These are phyloP conservation scores for Neonectria faginata DNA, from an alignment of 2,329 filamentous ascomycete genomes.

Conservation along the genomic window DNA sequence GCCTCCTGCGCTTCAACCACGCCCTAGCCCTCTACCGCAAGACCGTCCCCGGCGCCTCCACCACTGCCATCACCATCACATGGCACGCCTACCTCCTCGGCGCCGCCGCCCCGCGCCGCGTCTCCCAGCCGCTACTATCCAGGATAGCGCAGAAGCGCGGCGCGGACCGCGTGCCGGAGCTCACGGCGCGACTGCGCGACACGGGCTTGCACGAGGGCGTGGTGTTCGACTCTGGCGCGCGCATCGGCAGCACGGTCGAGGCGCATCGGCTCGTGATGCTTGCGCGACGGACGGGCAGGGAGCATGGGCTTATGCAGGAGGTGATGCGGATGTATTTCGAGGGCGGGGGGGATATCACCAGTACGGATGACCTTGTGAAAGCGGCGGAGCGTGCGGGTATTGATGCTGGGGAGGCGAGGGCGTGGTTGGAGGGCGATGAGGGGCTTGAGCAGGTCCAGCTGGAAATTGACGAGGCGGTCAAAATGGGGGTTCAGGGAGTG, in stretches of 20 bases:
- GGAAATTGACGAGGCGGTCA: conserved; percentile 65
- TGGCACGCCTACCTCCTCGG: conserved; percentile 89
- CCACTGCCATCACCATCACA: conserved; percentile 77
- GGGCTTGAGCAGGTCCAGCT: conserved; percentile 69
- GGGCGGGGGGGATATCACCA: conserved; percentile 72
- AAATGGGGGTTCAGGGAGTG: conserved; percentile 71
- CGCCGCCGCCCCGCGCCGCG: conserved; percentile 64
- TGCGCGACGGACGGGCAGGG: conserved; percentile 63
- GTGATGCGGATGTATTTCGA: conserved; percentile 77
- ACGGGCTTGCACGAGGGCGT: conserved; percentile 76
- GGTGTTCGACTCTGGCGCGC: conserved; percentile 72
- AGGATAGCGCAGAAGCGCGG: conserved; percentile 76
- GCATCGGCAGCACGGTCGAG: conserved; percentile 58
- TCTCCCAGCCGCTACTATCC: conserved; percentile 58
- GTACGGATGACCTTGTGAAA: conserved; percentile 61
- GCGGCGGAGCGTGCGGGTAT: conserved; percentile 68
- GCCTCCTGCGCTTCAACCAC: conserved; percentile 78
- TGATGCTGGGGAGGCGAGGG: conserved; percentile 62
- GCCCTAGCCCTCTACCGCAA: conserved; percentile 76
- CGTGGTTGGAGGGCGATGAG: conserved; percentile 64
- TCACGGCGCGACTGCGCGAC: conserved; percentile 67
- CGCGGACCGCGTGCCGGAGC: conserved; percentile 66
- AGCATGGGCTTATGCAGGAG: conserved; percentile 71
- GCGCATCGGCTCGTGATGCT: conserved; percentile 74
- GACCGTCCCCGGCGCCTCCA: conserved; percentile 65